Evolutionary conservation across 768 basidiomycete genomes (phyloP).

Genomic region (Boletellus emodensis): DNA sequence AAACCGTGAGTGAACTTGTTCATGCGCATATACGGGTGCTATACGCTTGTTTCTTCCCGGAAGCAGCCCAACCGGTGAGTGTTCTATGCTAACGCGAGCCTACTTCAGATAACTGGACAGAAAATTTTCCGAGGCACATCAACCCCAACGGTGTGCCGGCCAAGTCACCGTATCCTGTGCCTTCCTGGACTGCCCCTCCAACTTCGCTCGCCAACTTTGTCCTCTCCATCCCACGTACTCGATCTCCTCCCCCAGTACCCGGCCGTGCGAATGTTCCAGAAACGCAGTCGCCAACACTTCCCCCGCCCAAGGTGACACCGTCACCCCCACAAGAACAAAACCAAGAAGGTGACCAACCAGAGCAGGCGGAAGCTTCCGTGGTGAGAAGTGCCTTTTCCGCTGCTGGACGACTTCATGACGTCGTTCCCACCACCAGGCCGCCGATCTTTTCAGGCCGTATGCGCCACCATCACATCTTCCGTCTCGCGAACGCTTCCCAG

Average conservation of each 20-base stretch:
- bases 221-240: conserved; percentile 19
- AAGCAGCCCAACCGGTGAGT: background rate
- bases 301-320: background rate
- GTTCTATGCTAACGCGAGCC: background rate
- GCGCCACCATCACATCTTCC: too few species aligned
- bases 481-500: too few species aligned
- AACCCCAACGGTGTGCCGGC: conserved; percentile 10
- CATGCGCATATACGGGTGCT: background rate
- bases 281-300: background rate
- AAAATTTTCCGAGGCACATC: conserved; percentile 14
- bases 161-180: conserved; percentile 26
- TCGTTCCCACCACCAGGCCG: too few species aligned
- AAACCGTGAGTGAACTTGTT: conserved; percentile 21
- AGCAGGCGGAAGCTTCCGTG: background rate
- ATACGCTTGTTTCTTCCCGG: background rate
- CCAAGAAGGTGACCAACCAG: background rate
- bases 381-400: conserved; percentile 3
- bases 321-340: background rate
- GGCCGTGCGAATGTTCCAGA: background rate
- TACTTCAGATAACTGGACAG: conserved; percentile 25
- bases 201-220: conserved; percentile 19
- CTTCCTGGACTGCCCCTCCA: conserved; percentile 22
- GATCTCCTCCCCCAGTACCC: background rate
- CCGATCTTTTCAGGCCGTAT: too few species aligned
- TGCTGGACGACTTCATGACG: too few species aligned